Evolutionary conservation across 2,329 filamentous ascomycete species (phyloP).

Genomic region (Emergomyces orientalis): DNA sequence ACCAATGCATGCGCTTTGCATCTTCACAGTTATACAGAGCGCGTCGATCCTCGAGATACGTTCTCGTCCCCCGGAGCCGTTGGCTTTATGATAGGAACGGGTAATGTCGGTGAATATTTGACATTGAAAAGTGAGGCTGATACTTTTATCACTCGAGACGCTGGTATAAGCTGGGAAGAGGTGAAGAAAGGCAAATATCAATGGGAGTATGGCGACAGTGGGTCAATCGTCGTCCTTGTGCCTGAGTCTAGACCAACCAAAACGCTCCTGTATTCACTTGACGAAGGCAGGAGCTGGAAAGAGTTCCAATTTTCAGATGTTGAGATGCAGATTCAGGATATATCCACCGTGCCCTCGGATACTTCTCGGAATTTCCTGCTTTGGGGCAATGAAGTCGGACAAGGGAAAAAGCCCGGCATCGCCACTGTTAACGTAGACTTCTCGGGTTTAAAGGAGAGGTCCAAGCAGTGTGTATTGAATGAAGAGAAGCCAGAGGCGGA

Average conservation of each 20-base stretch:
- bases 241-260: constrained; percentile 60
- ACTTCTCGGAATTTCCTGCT: constrained; percentile 84
- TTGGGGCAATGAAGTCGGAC: constrained; percentile 58
- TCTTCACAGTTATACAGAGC: constrained; percentile 91
- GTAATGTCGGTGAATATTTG: constrained; percentile 75
- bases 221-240: constrained; percentile 82
- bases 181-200: constrained; percentile 81
- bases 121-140: constrained; percentile 61
- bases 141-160: constrained; percentile 85
- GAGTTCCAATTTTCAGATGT: constrained; percentile 63
- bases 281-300: constrained; percentile 73
- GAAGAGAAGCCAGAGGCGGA: constrained; percentile 50
- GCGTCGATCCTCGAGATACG: constrained; percentile 68
- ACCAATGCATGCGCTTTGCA: constrained; percentile 70
- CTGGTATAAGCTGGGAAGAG: constrained; percentile 77
- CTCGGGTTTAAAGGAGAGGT: constrained; percentile 61
- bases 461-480: constrained; percentile 55
- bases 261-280: constrained; percentile 62
- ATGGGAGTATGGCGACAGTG: constrained; percentile 94
- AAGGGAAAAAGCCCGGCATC: constrained; percentile 40
- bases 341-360: constrained; percentile 82
- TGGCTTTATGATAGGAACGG: constrained; percentile 81
- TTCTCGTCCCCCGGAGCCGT: constrained; percentile 83
- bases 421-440: constrained; percentile 84
- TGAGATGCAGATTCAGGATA: constrained; percentile 64